Evolutionary conservation across 163 green algal species (phyloP), one percentile per base, ranked within the genome.

Genomic region (Coccomyxa subellipsoidea): DNA sequence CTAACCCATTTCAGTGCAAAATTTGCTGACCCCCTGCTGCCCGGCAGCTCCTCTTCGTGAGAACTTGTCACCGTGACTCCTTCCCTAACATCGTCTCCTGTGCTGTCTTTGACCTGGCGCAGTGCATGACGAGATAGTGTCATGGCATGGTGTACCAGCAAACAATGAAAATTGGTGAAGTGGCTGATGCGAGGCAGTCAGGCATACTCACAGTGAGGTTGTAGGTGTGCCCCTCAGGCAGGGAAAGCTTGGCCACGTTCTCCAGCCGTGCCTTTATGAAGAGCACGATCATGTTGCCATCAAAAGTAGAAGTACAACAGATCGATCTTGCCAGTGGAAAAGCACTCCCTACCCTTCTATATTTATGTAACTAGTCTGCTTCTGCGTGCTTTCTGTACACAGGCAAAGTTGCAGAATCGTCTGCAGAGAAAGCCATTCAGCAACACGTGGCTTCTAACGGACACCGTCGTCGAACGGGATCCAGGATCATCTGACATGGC

Each of bases 1-100:
- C 82, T 80, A 29, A 77, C 59, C 83, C 83, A 87, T 84, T 93
- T 92, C 82, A 93, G 87, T 2, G 90, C 84, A 66, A 94, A 91
- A 77, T 95, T 89, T 4, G 92, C 92, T 7, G 84, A 89, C 76
- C 91, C 91, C 39, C 90, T 86, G 80, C 84, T 89, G 54, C 84
- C 87, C 18, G 78, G 69, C 29, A 94, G 69, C 6, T 92, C 89
- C 37, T 90, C 78, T 37, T 84, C 72, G 35, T 92, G 79, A 5
- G 81, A 37, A 31, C 83, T 77, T 18, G 81, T 87, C 0, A 93
- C 85, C 7, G 84, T 66, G 40, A 94, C 87, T 21, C 85, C 82
- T 37, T 90, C 81, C 23, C 88, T 77, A 18, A 54, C 78, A 31
- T 92, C 89, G 0, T 86, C 84, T 2, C 84, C 87, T 5, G 86